Percentiles rank a stretch among this genome's conserved stretches.
Conservation (phyloP, 2,329 filamentous ascomycete species). For the Aspergillaceae sp. region DNA sequence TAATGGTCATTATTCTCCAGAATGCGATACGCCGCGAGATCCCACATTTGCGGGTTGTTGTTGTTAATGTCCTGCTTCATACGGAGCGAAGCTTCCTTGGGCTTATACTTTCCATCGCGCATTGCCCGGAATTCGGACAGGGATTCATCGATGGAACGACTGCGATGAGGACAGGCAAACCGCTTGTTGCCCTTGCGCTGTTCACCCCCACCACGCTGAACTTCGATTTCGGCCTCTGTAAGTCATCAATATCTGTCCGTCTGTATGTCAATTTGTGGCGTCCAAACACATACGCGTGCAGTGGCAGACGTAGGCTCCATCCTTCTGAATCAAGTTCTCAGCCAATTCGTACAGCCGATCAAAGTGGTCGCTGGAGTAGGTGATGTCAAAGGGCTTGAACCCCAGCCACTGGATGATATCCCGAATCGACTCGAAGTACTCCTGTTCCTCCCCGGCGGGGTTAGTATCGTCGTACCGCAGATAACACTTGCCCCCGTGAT, state of each 20-base stretch:
- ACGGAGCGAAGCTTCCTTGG: constrained; percentile 71
- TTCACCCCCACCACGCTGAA: constrained; percentile 71
- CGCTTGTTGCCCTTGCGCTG: constrained; percentile 57
- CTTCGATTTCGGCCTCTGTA: constrained; percentile 67
- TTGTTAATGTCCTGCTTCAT: constrained; percentile 85
- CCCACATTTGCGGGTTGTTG: constrained; percentile 94
- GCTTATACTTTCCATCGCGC: constrained; percentile 83
- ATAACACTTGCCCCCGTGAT: constrained; percentile 69
- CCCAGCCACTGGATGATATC: constrained; percentile 79
- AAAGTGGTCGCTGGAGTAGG: constrained; percentile 86
- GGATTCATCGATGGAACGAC: constrained; percentile 65
- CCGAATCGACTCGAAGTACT: constrained; percentile 80
- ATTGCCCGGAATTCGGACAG: constrained; percentile 78
- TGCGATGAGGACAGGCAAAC: constrained; percentile 72
- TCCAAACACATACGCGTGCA: constrained; percentile 49
- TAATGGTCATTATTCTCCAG: constrained; percentile 41
- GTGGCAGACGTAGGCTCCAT: constrained; percentile 72
- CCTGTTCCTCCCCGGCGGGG: constrained; percentile 83
- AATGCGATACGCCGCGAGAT: constrained; percentile 82
- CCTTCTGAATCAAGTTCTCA: constrained; percentile 68
- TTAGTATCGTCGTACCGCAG: constrained; percentile 91
- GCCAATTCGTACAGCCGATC: constrained; percentile 79
- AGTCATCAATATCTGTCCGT: background rate
- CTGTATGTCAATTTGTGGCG: background rate
- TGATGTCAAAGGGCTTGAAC: constrained; percentile 70